Percentiles rank a stretch among this genome's conserved stretches.
phyloP scores from a whole-genome alignment of 495 filamentous ascomycete species.

The Podospora conica region DNA sequence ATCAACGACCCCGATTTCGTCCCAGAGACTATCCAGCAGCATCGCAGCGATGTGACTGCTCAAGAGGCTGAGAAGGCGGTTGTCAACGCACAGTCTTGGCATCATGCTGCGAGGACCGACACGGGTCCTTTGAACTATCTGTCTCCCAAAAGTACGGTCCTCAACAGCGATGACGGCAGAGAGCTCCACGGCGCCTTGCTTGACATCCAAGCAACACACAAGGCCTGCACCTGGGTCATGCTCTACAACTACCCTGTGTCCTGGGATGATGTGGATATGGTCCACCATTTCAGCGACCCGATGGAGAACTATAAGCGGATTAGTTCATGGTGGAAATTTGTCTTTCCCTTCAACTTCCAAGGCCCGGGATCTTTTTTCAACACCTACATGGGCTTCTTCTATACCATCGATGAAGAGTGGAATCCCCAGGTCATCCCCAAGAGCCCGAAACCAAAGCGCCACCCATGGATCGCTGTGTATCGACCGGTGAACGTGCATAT shows the following conservation, averaged over 20 bases:
- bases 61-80: not conserved
- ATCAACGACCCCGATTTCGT: slow-evolving; percentile 36
- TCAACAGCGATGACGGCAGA: not conserved
- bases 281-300: slow-evolving; percentile 28
- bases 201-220: not conserved
- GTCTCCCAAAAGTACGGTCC: slow-evolving; percentile 12
- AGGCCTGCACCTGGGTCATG: no score
- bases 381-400: slow-evolving; percentile 41
- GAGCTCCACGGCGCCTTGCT: not conserved
- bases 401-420: slow-evolving; percentile 38
- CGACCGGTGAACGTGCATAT: slow-evolving; percentile 34
- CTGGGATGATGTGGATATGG: slow-evolving; percentile 34
- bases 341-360: slow-evolving; percentile 12
- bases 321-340: slow-evolving; percentile 29
- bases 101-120: not conserved
- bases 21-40: slow-evolving; percentile 18
- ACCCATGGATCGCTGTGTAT: slow-evolving; percentile 40
- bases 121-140: not conserved
- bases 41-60: not conserved
- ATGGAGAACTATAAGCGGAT: slow-evolving; percentile 25
- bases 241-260: slow-evolving; percentile 33
- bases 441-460: slow-evolving; percentile 12
- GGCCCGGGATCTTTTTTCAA: slow-evolving; percentile 19
- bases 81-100: not conserved
- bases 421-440: slow-evolving; percentile 18